Conservation (phyloP, 1,284 basidiomycete genomes). For the Cutaneotrichosporon sp. region DNA sequence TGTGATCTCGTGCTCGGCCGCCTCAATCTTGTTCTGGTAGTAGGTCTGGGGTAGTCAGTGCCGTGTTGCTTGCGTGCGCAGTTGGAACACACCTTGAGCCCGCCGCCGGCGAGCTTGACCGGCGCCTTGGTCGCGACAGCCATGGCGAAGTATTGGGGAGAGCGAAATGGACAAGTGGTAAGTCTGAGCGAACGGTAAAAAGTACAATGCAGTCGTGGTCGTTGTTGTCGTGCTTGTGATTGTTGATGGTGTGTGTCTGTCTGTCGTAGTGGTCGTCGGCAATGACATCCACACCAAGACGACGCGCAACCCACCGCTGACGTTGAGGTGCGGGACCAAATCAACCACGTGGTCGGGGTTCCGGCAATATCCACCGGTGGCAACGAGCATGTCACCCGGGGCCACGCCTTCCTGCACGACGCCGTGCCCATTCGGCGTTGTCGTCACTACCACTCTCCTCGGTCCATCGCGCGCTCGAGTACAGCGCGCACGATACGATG, state of each 20-base stretch:
- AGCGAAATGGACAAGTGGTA: not conserved
- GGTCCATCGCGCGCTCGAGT: too few species aligned
- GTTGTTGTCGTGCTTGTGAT: not conserved
- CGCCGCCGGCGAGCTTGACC: constrained; percentile 15
- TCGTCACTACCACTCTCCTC: not conserved
- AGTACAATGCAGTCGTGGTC: not conserved
- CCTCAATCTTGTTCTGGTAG: constrained; percentile 93
- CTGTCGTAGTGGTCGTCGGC: too few species aligned
- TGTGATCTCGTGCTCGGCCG: constrained; percentile 85
- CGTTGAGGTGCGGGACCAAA: constrained; percentile 2
- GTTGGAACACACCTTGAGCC: constrained; percentile 10
- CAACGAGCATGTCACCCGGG: too few species aligned
- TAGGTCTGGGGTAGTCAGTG: constrained; percentile 57
- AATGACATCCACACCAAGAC: not conserved
- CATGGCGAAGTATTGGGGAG: not conserved
- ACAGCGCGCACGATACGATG: not conserved
- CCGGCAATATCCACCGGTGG: constrained; percentile 10
- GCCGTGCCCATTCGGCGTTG: not conserved
- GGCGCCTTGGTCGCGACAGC: constrained; percentile 15
- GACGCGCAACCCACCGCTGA: constrained; percentile 7
- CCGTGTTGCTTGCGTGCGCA: not conserved
- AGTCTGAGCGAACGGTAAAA: not conserved
- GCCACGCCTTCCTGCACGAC: not conserved
- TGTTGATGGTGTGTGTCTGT: not conserved
- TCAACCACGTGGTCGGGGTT: constrained; percentile 1